Percentiles rank a stretch among this genome's conserved stretches.
Evolutionary conservation across 805 yeast genomes (phyloP).

Genomic region (Candida tallmaniae): DNA sequence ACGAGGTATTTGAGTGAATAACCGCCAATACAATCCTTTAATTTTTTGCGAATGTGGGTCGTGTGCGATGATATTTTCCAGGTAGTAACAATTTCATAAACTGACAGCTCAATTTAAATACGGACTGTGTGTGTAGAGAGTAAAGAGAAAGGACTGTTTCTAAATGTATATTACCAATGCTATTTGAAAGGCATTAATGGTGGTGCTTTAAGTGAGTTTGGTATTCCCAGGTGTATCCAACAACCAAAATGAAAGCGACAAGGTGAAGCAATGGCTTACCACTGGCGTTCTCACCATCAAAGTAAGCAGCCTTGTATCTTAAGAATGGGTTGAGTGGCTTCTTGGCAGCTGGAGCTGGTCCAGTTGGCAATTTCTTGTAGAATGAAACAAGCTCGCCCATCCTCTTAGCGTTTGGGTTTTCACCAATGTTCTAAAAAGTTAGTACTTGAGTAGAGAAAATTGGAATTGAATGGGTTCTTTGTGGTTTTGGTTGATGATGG

Average conservation of each 20-base stretch:
- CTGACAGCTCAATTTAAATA: no score
- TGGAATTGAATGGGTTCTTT: no score
- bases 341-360: constrained; percentile 73
- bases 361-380: constrained; percentile 95
- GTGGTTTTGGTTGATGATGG: no score
- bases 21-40: no score
- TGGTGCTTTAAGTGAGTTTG: constrained; percentile 71
- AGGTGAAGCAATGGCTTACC: constrained; percentile 81
- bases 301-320: constrained; percentile 81
- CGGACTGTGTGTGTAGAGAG: no score
- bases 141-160: no score
- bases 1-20: no score
- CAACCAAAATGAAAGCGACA: constrained; percentile 58
- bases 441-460: no score
- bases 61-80: no score
- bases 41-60: no score
- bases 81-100: no score
- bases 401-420: constrained; percentile 96
- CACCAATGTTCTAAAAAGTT: constrained; percentile 70
- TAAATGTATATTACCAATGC: not conserved
- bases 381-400: constrained; percentile 92
- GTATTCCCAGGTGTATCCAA: constrained; percentile 92
- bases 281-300: constrained; percentile 77
- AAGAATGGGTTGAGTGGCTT: constrained; percentile 63
- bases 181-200: constrained; percentile 3